Conservation (phyloP, 352 stramenopile genomes). For the Phytophthora foliorum region DNA sequence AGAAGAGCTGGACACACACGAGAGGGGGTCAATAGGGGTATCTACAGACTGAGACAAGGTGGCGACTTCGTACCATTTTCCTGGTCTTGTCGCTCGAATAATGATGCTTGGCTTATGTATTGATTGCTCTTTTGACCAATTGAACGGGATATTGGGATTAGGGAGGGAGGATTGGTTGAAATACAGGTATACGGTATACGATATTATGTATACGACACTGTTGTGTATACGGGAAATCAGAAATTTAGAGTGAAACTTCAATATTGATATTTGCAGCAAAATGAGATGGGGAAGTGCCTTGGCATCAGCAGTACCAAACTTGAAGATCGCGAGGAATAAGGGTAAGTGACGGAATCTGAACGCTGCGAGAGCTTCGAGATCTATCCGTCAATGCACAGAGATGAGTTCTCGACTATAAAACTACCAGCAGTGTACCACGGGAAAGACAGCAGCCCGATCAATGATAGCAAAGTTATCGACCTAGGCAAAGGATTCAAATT, state of each 20-base stretch:
- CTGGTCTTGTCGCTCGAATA: conserved; percentile 13
- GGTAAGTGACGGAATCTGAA: background rate
- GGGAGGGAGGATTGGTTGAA: background rate
- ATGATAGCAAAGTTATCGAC: background rate
- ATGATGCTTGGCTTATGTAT: background rate
- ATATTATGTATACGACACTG: background rate
- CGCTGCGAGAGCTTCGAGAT: background rate
- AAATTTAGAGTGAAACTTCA: too few species aligned
- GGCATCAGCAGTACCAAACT: too few species aligned
- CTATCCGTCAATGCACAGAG: background rate
- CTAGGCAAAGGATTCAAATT: background rate
- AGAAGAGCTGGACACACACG: conserved; percentile 89
- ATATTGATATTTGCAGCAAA: too few species aligned
- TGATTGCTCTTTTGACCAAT: conserved; percentile 8
- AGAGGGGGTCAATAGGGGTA: conserved; percentile 1
- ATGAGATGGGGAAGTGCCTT: too few species aligned
- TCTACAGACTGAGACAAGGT: conserved; percentile 1
- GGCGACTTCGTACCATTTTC: conserved; percentile 29
- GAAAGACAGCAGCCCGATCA: background rate
- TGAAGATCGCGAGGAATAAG: conserved; percentile 7
- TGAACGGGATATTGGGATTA: background rate
- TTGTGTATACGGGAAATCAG: too few species aligned
- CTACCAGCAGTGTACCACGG: too few species aligned
- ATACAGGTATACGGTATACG: background rate
- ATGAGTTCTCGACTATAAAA: background rate